Percentiles rank a stretch among this genome's conserved stretches.
These are phyloP conservation scores for Neurospora hispaniola DNA, from an alignment of 495 filamentous ascomycete genomes.

Conservation along the genomic window DNA sequence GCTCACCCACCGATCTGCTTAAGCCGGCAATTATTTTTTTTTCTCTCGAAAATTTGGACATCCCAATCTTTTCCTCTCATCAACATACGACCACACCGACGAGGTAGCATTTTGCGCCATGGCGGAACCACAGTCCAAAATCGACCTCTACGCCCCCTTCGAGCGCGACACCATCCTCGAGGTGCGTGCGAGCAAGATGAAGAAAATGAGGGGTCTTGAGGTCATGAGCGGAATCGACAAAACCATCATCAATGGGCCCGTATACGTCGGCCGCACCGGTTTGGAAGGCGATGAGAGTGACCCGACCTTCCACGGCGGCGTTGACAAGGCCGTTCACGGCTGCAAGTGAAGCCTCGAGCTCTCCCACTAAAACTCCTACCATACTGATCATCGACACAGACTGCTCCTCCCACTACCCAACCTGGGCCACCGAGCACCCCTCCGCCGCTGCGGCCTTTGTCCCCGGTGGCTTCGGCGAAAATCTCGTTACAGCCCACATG, in stretches of 20 bases:
- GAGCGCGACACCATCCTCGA: constrained; percentile 38
- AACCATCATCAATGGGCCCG: constrained; percentile 19
- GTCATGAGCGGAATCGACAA: constrained; percentile 46
- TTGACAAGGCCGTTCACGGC: constrained; percentile 39
- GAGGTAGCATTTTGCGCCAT: constrained; percentile 6
- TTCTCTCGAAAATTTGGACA: neutral
- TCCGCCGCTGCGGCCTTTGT: constrained; percentile 30
- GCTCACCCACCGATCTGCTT: neutral
- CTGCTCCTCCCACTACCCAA: constrained; percentile 41
- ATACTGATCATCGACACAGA: constrained; percentile 17
- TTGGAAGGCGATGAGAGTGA: constrained; percentile 47
- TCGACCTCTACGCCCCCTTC: constrained; percentile 31
- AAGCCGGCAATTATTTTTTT: too few relatives aligned
- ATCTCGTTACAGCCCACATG: constrained; percentile 37
- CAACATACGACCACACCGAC: neutral
- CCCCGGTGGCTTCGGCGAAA: constrained; percentile 48
- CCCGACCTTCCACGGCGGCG: constrained; percentile 41
- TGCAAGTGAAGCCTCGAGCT: too few relatives aligned
- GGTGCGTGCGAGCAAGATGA: constrained; percentile 43
- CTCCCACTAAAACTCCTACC: too few relatives aligned
- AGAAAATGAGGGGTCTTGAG: constrained; percentile 30
- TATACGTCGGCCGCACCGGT: constrained; percentile 35
- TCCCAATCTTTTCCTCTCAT: neutral
- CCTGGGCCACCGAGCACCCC: constrained; percentile 36
- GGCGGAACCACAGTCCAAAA: constrained; percentile 7